Evolutionary conservation across 805 yeast species (phyloP).

Genomic region (Candida odintsovae): DNA sequence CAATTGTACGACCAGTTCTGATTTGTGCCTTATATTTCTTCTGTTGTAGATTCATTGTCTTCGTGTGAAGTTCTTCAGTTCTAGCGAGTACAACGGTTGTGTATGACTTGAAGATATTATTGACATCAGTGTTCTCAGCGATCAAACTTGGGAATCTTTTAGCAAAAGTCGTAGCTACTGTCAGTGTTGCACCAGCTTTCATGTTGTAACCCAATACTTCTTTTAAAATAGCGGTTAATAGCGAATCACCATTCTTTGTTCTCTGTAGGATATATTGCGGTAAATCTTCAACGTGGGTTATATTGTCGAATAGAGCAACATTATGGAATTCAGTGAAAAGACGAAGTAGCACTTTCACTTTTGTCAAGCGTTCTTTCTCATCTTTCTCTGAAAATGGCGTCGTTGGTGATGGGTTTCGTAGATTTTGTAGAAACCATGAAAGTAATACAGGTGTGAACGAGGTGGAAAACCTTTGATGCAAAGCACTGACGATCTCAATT

Average conservation of each 20-base stretch:
- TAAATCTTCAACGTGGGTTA: constrained; percentile 36
- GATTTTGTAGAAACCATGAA: constrained; percentile 35
- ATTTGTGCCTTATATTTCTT: constrained; percentile 51
- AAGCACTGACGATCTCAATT: constrained; percentile 58
- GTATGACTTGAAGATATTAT: constrained; percentile 34
- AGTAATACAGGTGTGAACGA: constrained; percentile 47
- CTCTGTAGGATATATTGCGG: constrained; percentile 39
- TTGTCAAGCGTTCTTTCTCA: constrained; percentile 32
- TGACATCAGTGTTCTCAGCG: constrained; percentile 23
- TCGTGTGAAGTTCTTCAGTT: constrained; percentile 31
- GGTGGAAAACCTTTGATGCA: constrained; percentile 68
- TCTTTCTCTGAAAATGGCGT: constrained; percentile 34
- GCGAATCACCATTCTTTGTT: constrained; percentile 29
- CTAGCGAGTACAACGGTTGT: constrained; percentile 35
- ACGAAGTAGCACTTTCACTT: constrained; percentile 43
- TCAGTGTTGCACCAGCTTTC: constrained; percentile 27
- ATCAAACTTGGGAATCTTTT: constrained; percentile 39
- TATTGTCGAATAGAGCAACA: constrained; percentile 47
- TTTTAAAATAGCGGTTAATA: constrained; percentile 37
- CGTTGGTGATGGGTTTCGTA: constrained; percentile 30
- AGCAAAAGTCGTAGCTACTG: constrained; percentile 42
- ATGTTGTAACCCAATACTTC: constrained; percentile 39
- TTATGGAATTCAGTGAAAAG: constrained; percentile 53
- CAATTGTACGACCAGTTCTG: constrained; percentile 54
- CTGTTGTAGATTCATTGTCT: constrained; percentile 29